phyloP scores from a whole-genome alignment of 495 filamentous ascomycete species.

The Trichoderma parareesei region DNA sequence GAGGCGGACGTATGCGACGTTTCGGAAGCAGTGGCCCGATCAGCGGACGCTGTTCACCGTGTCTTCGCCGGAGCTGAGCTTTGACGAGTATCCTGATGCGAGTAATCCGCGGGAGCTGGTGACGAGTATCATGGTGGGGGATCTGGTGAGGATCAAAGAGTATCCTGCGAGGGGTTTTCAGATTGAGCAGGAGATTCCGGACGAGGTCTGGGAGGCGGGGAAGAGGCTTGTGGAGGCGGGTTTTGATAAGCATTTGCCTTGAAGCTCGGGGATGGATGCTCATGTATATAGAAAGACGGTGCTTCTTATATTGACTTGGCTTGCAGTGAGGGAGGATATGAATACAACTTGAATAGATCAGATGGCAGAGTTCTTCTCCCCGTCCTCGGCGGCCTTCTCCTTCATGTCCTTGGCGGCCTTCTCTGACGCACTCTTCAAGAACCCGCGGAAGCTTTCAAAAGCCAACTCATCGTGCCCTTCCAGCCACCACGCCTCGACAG shows the following conservation, averaged over 20 bases:
- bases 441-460: conserved; percentile 75
- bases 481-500: conserved; percentile 53
- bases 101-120: conserved; percentile 28
- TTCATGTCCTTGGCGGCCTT: background rate
- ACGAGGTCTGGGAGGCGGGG: conserved; percentile 28
- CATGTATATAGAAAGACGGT: background rate
- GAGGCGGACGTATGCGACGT: conserved; percentile 30
- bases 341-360: background rate
- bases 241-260: conserved; percentile 27
- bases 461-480: conserved; percentile 57
- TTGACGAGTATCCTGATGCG: conserved; percentile 27
- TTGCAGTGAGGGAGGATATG: background rate
- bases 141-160: conserved; percentile 29
- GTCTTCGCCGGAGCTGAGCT: conserved; percentile 25
- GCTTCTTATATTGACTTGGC: too few relatives aligned
- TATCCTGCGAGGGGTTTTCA: conserved; percentile 30
- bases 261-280: background rate
- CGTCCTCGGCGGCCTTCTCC: background rate
- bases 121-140: conserved; percentile 31
- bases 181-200: conserved; percentile 28
- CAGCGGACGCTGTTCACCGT: conserved; percentile 20
- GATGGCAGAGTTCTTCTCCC: too few relatives aligned
- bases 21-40: conserved; percentile 32
- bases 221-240: conserved; percentile 27
- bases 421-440: conserved; percentile 42